phyloP scores from a whole-genome alignment of 768 basidiomycete genomes.

The Cystofilobasidium bisporidii region DNA sequence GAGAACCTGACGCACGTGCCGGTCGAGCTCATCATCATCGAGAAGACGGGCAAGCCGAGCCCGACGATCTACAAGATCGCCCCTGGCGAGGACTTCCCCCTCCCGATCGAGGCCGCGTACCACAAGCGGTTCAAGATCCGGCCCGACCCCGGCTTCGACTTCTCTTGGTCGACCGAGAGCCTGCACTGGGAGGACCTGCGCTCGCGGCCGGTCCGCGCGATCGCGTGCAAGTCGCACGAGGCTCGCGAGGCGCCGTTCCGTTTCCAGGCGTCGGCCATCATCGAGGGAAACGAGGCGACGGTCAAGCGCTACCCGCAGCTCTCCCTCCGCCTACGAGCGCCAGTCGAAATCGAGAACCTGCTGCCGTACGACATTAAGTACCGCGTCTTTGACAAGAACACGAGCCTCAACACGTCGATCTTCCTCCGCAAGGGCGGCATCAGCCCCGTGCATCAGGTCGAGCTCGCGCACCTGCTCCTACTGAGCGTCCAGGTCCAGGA shows the following conservation, averaged over 20 bases:
- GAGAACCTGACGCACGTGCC: slow-evolving; percentile 87
- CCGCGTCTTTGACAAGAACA: slow-evolving; percentile 92
- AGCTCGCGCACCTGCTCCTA: slow-evolving; percentile 76
- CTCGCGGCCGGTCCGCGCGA: slow-evolving; percentile 55
- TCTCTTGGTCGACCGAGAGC: slow-evolving; percentile 74
- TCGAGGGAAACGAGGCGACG: slow-evolving; percentile 53
- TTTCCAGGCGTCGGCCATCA: slow-evolving; percentile 83
- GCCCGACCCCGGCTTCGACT: slow-evolving; percentile 94
- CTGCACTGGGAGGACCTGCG: slow-evolving; percentile 83
- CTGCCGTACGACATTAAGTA: slow-evolving; percentile 90
- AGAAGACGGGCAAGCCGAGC: slow-evolving; percentile 69
- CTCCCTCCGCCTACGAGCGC: slow-evolving; percentile 75
- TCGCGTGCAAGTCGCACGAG: slow-evolving; percentile 75
- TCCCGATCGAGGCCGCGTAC: slow-evolving; percentile 82
- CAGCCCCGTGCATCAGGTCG: slow-evolving; percentile 93
- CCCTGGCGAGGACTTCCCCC: slow-evolving; percentile 75
- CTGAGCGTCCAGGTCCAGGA: slow-evolving; percentile 83
- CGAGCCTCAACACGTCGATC: slow-evolving; percentile 86
- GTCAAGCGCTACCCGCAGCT: slow-evolving; percentile 74
- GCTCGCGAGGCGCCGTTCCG: slow-evolving; percentile 79
- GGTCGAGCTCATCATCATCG: slow-evolving; percentile 79
- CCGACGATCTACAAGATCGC: slow-evolving; percentile 74
- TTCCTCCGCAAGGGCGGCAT: slow-evolving; percentile 86
- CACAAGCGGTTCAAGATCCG: slow-evolving; percentile 72
- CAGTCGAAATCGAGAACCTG: slow-evolving; percentile 89